Percentiles rank a stretch among this genome's conserved stretches.
Conservation (phyloP, 2,329 filamentous ascomycete genomes). For the Paraconiothyrium brasiliense region DNA sequence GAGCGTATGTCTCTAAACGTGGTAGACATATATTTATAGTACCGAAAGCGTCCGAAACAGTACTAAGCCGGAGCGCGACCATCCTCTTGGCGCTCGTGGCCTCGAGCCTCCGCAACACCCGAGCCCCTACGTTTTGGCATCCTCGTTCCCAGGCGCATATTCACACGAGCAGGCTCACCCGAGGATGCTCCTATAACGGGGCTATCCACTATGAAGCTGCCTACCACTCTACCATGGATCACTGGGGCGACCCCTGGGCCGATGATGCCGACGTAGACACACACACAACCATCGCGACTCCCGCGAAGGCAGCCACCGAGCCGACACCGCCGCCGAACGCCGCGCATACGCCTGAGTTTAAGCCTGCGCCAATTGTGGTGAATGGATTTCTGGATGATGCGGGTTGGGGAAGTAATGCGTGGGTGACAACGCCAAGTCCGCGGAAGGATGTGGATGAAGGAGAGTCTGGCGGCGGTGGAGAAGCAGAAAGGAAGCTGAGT, state of each 20-base stretch:
- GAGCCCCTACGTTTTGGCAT: neutral
- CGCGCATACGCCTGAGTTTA: slow-evolving; percentile 26
- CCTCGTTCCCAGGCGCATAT: neutral
- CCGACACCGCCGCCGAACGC: slow-evolving; percentile 21
- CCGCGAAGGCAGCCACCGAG: slow-evolving; percentile 34
- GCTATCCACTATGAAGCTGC: slow-evolving; percentile 49
- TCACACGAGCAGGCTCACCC: slow-evolving; percentile 5
- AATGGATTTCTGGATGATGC: slow-evolving; percentile 49
- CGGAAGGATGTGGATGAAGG: slow-evolving; percentile 12
- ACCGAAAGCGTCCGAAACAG: neutral
- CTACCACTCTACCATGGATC: slow-evolving; percentile 48
- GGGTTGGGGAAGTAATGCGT: slow-evolving; percentile 46
- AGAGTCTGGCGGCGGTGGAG: slow-evolving; percentile 1
- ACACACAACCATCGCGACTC: slow-evolving; percentile 26
- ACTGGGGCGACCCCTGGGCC: slow-evolving; percentile 55
- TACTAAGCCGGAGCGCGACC: slow-evolving; percentile 8
- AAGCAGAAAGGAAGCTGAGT: neutral
- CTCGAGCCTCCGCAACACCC: slow-evolving; percentile 7
- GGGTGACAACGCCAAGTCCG: slow-evolving; percentile 32
- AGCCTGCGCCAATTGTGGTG: slow-evolving; percentile 23
- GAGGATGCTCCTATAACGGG: slow-evolving; percentile 43
- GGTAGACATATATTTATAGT: too few species aligned
- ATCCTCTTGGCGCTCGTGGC: neutral
- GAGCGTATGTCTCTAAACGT: too few species aligned
- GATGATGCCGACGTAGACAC: slow-evolving; percentile 38